These are phyloP conservation scores for Blastocladiella emersonii DNA, from an alignment of 371 early-diverging fungal species.

Conservation along the genomic window DNA sequence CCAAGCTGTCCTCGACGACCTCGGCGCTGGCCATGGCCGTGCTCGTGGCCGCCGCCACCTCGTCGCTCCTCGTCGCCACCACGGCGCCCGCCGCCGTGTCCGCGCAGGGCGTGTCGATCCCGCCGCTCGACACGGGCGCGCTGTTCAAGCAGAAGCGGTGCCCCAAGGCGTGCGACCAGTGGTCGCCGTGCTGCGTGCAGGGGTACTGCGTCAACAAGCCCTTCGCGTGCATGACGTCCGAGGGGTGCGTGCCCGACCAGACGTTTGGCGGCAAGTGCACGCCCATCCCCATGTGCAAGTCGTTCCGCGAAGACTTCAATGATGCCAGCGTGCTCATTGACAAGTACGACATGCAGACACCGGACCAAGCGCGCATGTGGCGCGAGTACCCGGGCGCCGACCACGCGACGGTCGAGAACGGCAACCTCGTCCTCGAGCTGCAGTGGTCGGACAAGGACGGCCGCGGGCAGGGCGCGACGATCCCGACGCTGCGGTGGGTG, in stretches of 20 bases:
- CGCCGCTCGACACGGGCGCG: no score
- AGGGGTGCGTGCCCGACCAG: constrained; percentile 4
- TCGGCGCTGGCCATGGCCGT: no score
- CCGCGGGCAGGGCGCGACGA: not conserved
- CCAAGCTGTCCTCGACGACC: no score
- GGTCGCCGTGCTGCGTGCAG: not conserved
- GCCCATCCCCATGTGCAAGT: constrained; percentile 3
- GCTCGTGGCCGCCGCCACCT: not conserved
- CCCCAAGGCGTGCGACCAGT: not conserved
- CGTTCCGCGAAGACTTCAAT: constrained; percentile 9
- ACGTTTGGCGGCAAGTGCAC: constrained; percentile 1
- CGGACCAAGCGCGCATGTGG: not conserved
- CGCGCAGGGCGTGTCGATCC: no score
- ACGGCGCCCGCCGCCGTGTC: not conserved
- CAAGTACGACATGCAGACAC: not conserved
- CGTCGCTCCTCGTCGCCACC: not conserved
- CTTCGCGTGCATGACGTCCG: not conserved
- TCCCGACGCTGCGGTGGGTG: not conserved
- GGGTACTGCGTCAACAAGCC: not conserved
- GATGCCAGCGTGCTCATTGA: constrained; percentile 1
- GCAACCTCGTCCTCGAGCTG: not conserved
- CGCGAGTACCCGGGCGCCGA: not conserved
- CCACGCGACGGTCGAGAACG: not conserved
- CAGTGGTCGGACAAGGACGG: not conserved
- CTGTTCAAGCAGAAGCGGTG: not conserved